Conservation (phyloP, 2,329 filamentous ascomycete species). For the Alternaria panax region DNA sequence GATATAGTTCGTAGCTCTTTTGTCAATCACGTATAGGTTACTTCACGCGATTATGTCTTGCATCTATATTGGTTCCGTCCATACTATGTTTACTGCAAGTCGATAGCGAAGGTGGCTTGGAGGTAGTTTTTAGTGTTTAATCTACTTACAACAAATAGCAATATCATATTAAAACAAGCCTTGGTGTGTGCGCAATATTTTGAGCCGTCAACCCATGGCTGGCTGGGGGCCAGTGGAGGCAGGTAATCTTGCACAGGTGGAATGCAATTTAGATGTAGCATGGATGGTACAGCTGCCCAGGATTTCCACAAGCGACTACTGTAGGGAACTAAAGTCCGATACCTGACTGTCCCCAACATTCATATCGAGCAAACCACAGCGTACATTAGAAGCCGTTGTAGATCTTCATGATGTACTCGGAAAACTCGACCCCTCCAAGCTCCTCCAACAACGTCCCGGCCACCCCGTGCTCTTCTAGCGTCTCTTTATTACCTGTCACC, state of each 20-base stretch:
- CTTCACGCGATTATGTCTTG: neutral
- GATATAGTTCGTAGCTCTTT: slow-evolving; percentile 7
- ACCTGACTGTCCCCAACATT: too few species aligned
- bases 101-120: slow-evolving; percentile 18
- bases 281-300: neutral
- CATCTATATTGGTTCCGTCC: slow-evolving; percentile 1
- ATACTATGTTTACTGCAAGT: slow-evolving; percentile 8
- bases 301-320: too few species aligned
- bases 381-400: too few species aligned
- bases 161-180: neutral
- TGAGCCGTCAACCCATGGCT: neutral
- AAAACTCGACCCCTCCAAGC: too few species aligned
- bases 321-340: too few species aligned
- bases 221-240: neutral
- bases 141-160: slow-evolving; percentile 8
- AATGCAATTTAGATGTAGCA: neutral
- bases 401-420: too few species aligned
- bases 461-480: too few species aligned
- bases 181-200: neutral
- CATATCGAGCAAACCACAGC: too few species aligned
- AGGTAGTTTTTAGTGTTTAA: slow-evolving; percentile 24
- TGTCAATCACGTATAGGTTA: slow-evolving; percentile 12
- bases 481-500: too few species aligned
- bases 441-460: too few species aligned
- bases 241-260: neutral